phyloP scores from a whole-genome alignment of 768 basidiomycete species.

The Lentinus brumalis region DNA sequence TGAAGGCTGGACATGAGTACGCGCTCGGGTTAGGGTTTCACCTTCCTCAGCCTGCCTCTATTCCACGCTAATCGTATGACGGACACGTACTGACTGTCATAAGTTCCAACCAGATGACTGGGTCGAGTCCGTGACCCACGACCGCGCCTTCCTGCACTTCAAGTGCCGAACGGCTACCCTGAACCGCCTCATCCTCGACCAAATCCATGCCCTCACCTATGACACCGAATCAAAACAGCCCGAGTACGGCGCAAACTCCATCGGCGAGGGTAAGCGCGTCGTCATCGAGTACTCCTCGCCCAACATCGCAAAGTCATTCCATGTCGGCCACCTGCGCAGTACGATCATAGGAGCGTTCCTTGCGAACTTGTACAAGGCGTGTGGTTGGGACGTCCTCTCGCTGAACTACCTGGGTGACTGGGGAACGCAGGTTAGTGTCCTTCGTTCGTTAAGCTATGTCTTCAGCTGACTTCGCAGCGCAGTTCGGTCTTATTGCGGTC shows the following conservation, averaged over 20 bases:
- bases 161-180: slow-evolving; percentile 66
- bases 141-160: slow-evolving; percentile 86
- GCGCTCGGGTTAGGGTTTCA: background rate
- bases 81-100: background rate
- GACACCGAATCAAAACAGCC: slow-evolving; percentile 56
- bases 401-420: slow-evolving; percentile 98
- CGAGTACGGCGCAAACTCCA: slow-evolving; percentile 81
- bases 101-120: slow-evolving; percentile 88
- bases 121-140: slow-evolving; percentile 66
- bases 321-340: slow-evolving; percentile 93
- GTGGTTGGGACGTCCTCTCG: slow-evolving; percentile 89
- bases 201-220: slow-evolving; percentile 75
- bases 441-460: no score
- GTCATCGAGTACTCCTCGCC: slow-evolving; percentile 94
- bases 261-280: slow-evolving; percentile 79
- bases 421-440: slow-evolving; percentile 84
- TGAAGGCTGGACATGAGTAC: no score
- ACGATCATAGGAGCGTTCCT: slow-evolving; percentile 97
- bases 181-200: slow-evolving; percentile 64
- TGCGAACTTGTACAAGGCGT: slow-evolving; percentile 85
- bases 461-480: no score
- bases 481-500: slow-evolving; percentile 87
- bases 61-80: no score
- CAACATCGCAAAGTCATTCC: slow-evolving; percentile 99
- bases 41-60: no score